A percentile compares a stretch with the other conserved stretches of the same genome.
phyloP scores from a whole-genome alignment of 345 rosid species.

The Populus ilicifolia region DNA sequence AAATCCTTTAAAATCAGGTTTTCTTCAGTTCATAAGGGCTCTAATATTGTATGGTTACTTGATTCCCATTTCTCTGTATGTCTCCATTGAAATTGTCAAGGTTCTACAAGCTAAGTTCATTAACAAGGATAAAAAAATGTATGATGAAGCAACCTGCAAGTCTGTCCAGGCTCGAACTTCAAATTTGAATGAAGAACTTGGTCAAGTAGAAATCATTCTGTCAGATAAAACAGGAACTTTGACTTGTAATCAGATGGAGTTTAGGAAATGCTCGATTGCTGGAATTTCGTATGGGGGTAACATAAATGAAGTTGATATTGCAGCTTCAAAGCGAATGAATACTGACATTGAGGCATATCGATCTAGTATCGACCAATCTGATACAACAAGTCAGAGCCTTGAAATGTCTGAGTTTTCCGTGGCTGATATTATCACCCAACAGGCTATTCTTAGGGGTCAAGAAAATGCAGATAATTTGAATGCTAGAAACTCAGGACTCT shows the following conservation, averaged over 20 bases:
- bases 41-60: constrained; percentile 65
- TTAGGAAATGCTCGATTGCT: constrained; percentile 74
- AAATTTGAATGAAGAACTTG: constrained; percentile 73
- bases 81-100: constrained; percentile 70
- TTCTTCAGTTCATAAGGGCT: constrained; percentile 52
- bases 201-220: constrained; percentile 68
- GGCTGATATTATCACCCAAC: constrained; percentile 11
- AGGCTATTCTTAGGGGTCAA: constrained; percentile 3
- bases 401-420: constrained; percentile 26
- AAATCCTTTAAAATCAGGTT: constrained; percentile 37
- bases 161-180: constrained; percentile 69
- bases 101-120: constrained; percentile 68
- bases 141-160: constrained; percentile 52
- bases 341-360: constrained; percentile 36
- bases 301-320: constrained; percentile 58
- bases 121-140: constrained; percentile 56
- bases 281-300: constrained; percentile 61
- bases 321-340: constrained; percentile 51
- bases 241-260: constrained; percentile 85
- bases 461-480: not conserved
- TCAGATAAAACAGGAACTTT: constrained; percentile 85
- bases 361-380: constrained; percentile 19
- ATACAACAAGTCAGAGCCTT: constrained; percentile 16
- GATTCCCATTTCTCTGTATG: constrained; percentile 78
- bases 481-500: constrained; percentile 11